Conservation (phyloP, 169 alveolate species). For the Haemoproteus tartakovskyi region DNA sequence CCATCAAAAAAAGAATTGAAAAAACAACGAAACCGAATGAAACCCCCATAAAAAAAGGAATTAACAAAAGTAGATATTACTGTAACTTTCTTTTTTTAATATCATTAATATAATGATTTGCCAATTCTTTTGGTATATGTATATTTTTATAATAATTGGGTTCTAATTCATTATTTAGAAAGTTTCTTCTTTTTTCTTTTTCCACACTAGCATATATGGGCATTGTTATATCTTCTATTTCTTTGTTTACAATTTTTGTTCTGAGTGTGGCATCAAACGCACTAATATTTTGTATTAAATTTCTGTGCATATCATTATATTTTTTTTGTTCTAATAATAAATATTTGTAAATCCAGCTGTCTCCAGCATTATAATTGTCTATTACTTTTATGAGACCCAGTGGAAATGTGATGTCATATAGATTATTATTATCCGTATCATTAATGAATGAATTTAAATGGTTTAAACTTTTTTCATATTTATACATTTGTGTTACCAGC, state of each 20-base stretch:
- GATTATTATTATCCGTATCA: conserved; percentile 23
- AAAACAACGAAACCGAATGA: too few relatives aligned
- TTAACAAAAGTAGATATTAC: too few relatives aligned
- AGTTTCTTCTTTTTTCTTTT: neutral
- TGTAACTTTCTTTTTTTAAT: conserved; percentile 19
- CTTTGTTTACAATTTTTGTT: conserved; percentile 18
- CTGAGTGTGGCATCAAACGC: conserved; percentile 35
- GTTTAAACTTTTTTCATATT: conserved; percentile 46
- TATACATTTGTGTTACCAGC: conserved; percentile 48
- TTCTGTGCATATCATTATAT: conserved; percentile 33
- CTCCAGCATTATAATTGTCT: conserved; percentile 31
- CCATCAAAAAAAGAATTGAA: too few relatives aligned
- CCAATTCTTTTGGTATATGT: conserved; percentile 51
- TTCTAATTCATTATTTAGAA: neutral
- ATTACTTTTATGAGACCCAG: conserved; percentile 53
- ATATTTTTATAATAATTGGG: conserved; percentile 47
- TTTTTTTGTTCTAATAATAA: conserved; percentile 45
- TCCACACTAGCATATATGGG: conserved; percentile 25
- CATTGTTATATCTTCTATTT: neutral
- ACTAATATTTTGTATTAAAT: conserved; percentile 45
- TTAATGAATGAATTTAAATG: conserved; percentile 15
- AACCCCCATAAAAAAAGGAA: too few relatives aligned
- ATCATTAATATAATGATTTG: conserved; percentile 8
- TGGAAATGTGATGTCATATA: conserved; percentile 59
- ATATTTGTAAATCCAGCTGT: conserved; percentile 47